Conservation (phyloP, 83 land plant species). For the Isoetes engelmannii region DNA sequence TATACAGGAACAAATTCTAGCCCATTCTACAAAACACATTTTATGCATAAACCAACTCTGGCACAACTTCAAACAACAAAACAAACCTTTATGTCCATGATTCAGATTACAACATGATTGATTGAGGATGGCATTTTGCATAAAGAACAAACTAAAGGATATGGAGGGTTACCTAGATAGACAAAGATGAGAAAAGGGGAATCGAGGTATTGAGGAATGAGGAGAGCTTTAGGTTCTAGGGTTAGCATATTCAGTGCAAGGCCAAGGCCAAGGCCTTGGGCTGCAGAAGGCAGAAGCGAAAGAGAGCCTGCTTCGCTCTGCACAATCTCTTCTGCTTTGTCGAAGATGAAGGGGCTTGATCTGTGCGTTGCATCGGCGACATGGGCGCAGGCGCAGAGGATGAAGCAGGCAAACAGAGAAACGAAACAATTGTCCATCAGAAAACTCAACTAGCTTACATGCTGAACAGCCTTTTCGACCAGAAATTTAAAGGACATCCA, state of each 20-base stretch:
- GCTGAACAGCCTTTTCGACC: no score
- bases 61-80: no score
- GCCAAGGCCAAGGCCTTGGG: background rate
- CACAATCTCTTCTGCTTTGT: background rate
- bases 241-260: constrained; percentile 22
- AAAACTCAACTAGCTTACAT: no score
- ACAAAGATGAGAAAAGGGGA: constrained; percentile 53
- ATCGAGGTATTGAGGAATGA: constrained; percentile 52
- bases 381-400: background rate
- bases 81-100: constrained; percentile 30
- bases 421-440: no score
- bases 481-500: no score
- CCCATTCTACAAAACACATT: constrained; percentile 17
- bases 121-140: background rate
- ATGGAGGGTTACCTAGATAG: constrained; percentile 36
- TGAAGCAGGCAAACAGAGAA: no score
- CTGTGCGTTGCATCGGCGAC: background rate
- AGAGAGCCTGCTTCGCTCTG: background rate
- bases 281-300: background rate
- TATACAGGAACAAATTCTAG: constrained; percentile 39
- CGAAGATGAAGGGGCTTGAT: background rate
- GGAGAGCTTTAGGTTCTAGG: constrained; percentile 51
- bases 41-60: background rate
- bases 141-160: background rate
- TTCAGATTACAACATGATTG: no score